Evolutionary conservation across 1,284 basidiomycete genomes (phyloP), one percentile per base, ranked within the genome.

Genomic region (Ustilago nuda): DNA sequence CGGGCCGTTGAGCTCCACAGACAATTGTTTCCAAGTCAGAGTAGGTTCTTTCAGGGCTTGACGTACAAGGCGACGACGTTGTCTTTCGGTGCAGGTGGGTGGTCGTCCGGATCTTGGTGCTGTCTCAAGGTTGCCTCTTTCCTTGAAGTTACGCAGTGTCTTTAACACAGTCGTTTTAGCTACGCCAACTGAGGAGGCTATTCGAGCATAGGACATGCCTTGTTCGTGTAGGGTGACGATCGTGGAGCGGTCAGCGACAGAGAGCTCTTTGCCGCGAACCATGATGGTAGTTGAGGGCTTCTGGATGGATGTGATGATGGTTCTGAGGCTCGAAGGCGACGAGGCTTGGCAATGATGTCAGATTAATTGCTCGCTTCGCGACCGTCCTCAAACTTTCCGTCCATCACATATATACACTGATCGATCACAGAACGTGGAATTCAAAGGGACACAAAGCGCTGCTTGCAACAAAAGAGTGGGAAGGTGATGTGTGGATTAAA

Each of bases 241-340:
- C 1, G 8, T 9, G 23, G 48, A 9, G 7, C 11, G 48, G 9
- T 50, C 11, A 12, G 8, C 23, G 23, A 33, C 30, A 7, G 50
- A 13, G 33, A 51, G 32, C 50, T 51, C 50, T 6, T 51, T 51
- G 17, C 50, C 50, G 13, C 50, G 50, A 5, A 51, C 50, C 50
- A 51, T 51, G 30, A 51, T 45, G 17, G 43, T 41, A 17, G 13
- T 15, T 12, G 13, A 41, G 19, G 3, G 43, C 43, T n/a, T 45
- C 13, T 15, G 8, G 11, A 45, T 5, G 3, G n/a, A 19, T 45
- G n/a, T n/a, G n/a, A 45, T 45, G 43, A 15, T 45, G 6, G 43
- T 45, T 8, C 11, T 19, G 11, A 17, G 7, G 11, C 39, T 41
- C 6, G 39, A 41, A 12, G n/a, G 23, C n/a, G 43, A n/a, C 5